These are phyloP conservation scores for Xerocomus spinulosus DNA, from an alignment of 768 basidiomycete genomes.

Conservation along the genomic window DNA sequence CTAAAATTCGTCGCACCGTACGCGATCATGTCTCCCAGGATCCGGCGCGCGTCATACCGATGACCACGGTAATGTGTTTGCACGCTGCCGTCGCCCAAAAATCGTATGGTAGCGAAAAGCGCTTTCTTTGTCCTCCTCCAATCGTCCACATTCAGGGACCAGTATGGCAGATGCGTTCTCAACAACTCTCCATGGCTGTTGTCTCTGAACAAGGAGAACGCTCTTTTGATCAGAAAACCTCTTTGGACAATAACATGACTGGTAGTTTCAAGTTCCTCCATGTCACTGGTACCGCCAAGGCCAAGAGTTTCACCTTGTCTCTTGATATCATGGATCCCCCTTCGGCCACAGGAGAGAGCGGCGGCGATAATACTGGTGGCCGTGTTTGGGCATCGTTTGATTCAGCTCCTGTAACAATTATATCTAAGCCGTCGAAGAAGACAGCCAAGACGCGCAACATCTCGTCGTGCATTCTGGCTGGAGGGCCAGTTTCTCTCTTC, in stretches of 20 bases:
- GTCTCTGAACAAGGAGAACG: constrained; percentile 81
- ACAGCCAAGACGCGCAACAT: constrained; percentile 93
- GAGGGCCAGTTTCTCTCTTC: constrained; percentile 88
- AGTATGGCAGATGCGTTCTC: constrained; percentile 75
- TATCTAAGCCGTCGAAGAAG: constrained; percentile 97
- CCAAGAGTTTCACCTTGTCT: constrained; percentile 84
- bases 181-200: constrained; percentile 81
- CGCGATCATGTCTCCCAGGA: constrained; percentile 79
- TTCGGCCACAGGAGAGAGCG: constrained; percentile 39
- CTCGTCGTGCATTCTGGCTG: constrained; percentile 84
- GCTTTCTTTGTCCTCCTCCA: constrained; percentile 90
- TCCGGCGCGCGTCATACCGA: constrained; percentile 69
- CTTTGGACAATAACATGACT: constrained; percentile 77
- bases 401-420: constrained; percentile 89
- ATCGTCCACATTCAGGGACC: constrained; percentile 91
- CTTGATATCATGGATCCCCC: constrained; percentile 81
- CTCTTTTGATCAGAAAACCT: constrained; percentile 79
- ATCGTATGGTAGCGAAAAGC: constrained; percentile 93
- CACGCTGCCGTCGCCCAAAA: constrained; percentile 95
- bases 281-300: constrained; percentile 83
- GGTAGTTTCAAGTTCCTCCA: constrained; percentile 91
- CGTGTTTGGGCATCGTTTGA: constrained; percentile 89
- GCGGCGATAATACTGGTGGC: constrained; percentile 39
- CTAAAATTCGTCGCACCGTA: constrained; percentile 80
- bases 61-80: constrained; percentile 87